These are phyloP conservation scores for Rosa persica DNA, from an alignment of 306 rosid genomes.

Conservation along the genomic window DNA sequence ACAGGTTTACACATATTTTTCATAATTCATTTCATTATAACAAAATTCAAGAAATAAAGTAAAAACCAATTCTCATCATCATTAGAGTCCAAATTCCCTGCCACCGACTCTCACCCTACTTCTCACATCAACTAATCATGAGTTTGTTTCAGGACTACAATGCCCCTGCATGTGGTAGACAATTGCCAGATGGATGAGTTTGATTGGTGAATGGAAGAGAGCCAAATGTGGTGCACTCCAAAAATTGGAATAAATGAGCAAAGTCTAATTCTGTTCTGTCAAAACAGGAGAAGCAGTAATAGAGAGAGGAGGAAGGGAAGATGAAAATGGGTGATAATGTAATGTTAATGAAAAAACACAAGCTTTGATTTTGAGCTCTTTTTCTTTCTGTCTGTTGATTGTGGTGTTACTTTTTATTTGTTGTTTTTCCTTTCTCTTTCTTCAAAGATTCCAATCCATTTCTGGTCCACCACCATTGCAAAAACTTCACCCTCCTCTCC, in stretches of 20 bases:
- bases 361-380: conserved; percentile 12
- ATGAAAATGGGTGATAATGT: conserved; percentile 8
- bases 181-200: background rate
- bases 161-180: conserved; percentile 1
- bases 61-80: background rate
- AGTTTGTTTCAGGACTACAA: background rate
- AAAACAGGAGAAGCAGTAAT: background rate
- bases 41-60: background rate
- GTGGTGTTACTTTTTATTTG: conserved; percentile 10
- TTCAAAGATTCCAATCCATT: conserved; percentile 83
- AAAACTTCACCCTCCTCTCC: conserved; percentile 21
- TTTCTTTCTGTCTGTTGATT: conserved; percentile 29
- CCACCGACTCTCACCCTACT: conserved; percentile 10
- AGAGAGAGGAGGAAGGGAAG: conserved; percentile 1
- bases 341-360: conserved; percentile 3
- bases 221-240: background rate
- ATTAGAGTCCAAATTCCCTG: background rate
- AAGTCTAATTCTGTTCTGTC: background rate
- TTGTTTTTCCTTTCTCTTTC: conserved; percentile 27
- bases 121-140: conserved; percentile 11
- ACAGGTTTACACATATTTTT: conserved; percentile 12
- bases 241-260: background rate
- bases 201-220: background rate
- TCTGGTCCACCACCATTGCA: conserved; percentile 63
- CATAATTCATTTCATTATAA: background rate